A percentile compares a stretch with the other conserved stretches of the same genome.
phyloP scores from a whole-genome alignment of 2,329 filamentous ascomycete species.

The Sarocladium oryzae region DNA sequence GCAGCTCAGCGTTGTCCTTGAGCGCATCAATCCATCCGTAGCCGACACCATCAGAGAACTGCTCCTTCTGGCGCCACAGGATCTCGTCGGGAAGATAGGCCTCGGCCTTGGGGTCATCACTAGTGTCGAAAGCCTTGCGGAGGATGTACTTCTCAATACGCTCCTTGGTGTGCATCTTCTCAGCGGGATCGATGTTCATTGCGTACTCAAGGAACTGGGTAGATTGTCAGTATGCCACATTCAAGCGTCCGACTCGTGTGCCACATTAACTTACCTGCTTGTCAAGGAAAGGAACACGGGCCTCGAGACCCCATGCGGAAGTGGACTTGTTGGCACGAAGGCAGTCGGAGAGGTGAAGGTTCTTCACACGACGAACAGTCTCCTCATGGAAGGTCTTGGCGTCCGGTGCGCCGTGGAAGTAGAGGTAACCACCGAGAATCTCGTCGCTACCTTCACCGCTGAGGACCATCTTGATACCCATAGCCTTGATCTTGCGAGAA shows the following conservation, averaged over 20 bases:
- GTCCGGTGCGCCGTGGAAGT: conserved; percentile 92
- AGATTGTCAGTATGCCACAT: background rate
- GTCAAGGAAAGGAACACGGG: conserved; percentile 95
- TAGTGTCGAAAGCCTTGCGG: conserved; percentile 94
- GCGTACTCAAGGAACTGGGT: conserved; percentile 74
- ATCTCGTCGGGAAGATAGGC: conserved; percentile 96
- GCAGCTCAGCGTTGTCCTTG: conserved; percentile 85
- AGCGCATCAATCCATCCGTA: conserved; percentile 98
- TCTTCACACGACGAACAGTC: conserved; percentile 89
- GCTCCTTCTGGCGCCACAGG: conserved; percentile 98
- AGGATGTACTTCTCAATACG: conserved; percentile 97
- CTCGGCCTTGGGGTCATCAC: conserved; percentile 70
- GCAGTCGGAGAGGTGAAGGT: conserved; percentile 94
- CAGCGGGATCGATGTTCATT: conserved; percentile 90
- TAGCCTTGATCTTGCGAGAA: conserved; percentile 97
- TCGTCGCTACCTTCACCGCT: conserved; percentile 96
- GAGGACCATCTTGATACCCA: conserved; percentile 99
- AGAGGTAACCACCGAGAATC: conserved; percentile 97
- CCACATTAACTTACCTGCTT: conserved; percentile 57
- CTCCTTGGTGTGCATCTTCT: conserved; percentile 92
- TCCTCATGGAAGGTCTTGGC: conserved; percentile 93
- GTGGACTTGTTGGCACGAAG: conserved; percentile 98
- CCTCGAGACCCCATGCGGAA: conserved; percentile 94
- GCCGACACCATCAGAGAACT: conserved; percentile 96
- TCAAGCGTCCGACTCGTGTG: background rate